Conservation (phyloP, 495 filamentous ascomycete genomes). For the Cryomyces minteri region DNA sequence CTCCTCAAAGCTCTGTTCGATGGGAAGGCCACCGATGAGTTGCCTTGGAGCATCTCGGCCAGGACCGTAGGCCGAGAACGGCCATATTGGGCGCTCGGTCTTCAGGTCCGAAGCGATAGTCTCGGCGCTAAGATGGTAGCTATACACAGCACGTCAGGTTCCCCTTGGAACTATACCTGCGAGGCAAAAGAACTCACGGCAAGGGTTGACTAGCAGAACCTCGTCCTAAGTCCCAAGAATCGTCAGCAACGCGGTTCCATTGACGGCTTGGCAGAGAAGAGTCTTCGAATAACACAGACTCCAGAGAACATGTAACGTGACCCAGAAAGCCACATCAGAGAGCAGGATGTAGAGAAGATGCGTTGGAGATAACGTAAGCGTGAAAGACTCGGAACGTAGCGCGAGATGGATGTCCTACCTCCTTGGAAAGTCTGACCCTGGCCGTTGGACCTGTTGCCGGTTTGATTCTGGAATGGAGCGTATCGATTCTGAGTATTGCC, state of each 20-base stretch:
- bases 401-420: not conserved
- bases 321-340: too few species aligned
- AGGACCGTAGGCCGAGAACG: constrained; percentile 69
- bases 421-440: not conserved
- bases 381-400: too few species aligned
- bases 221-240: too few species aligned
- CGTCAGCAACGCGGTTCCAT: too few species aligned
- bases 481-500: constrained; percentile 15
- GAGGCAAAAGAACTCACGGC: too few species aligned
- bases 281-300: too few species aligned
- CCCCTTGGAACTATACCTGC: not conserved
- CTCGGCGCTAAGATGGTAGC: constrained; percentile 32
- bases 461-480: not conserved
- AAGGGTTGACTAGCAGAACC: too few species aligned
- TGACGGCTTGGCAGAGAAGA: too few species aligned
- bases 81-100: constrained; percentile 52
- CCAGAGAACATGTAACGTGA: too few species aligned
- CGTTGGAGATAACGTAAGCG: too few species aligned
- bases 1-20: constrained; percentile 76
- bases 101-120: constrained; percentile 43
- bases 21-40: constrained; percentile 57
- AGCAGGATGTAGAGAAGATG: too few species aligned
- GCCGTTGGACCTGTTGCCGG: not conserved
- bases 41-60: constrained; percentile 52
- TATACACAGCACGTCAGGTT: constrained; percentile 1